Evolutionary conservation across 2,329 filamentous ascomycete species (phyloP), one percentile per base, ranked within the genome.

Genomic region (Penicillium sp.): DNA sequence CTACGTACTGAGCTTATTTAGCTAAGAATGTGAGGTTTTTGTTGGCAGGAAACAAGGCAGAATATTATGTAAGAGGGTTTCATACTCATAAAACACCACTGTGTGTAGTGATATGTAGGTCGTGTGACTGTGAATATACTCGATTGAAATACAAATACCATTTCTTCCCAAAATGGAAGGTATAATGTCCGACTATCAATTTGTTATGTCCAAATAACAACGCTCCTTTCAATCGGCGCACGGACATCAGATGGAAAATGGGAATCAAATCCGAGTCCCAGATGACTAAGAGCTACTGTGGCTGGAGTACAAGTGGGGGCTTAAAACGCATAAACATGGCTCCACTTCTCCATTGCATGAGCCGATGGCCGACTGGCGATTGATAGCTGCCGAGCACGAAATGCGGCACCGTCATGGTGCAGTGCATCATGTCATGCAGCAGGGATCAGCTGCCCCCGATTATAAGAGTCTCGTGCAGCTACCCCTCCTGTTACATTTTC

Each of bases 301-400:
- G 39, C 39, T 42, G 39, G 7, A 42, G 11, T 23, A 42, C 19
- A 23, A 42, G 10, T 23, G 39, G n/a, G 35, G 39, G 33, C 21
- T 23, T 3, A 33, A 26, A 26, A 21, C 19, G 19, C 14, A 39
- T 39, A 39, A 39, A 39, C 35, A 39, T 42, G 14, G 23, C 26
- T 50, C 33, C 33, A 25, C 48, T 49, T 49, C 45, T 48, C 29
- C 46, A 48, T 48, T 31, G 21, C 14, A 39, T n/a, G 25, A 48
- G 52, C 62, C 62, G 62, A 62, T 55, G 53, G 60, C 60, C 62
- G 62, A 64, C 42, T 47, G 50, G 53, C 60, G 60, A 62, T 54
- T 53, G 53, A 55, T 55, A 44, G 43, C 47, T 53, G 57, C 57
- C 57, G 49, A 59, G 57, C 57, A 59, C 57, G 57, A 55, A 48